Percentiles rank a stretch among this genome's conserved stretches.
These are phyloP conservation scores for Falciphora oryzae DNA, from an alignment of 2,329 filamentous ascomycete genomes.

Conservation along the genomic window DNA sequence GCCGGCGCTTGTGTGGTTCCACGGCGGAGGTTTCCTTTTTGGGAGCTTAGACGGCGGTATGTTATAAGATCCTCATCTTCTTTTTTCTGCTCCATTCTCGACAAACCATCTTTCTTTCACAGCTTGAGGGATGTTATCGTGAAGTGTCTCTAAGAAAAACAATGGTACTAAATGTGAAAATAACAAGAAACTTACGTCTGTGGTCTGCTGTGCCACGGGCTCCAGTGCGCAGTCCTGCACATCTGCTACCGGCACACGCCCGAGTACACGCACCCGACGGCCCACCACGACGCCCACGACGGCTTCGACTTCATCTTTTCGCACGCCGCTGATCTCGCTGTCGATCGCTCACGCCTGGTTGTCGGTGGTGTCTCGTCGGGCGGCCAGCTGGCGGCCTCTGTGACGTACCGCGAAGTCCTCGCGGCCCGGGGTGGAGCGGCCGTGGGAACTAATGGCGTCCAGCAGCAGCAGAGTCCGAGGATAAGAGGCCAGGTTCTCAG, in stretches of 20 bases:
- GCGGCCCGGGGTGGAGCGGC: background rate
- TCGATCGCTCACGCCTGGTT: slow-evolving; percentile 31
- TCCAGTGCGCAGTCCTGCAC: slow-evolving; percentile 34
- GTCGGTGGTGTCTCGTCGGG: slow-evolving; percentile 32
- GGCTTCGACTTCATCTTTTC: slow-evolving; percentile 42
- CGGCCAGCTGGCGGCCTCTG: slow-evolving; percentile 2
- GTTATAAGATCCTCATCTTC: background rate
- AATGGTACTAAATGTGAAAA: background rate
- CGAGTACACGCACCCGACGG: slow-evolving; percentile 38
- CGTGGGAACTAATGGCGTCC: background rate
- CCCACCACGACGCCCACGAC: slow-evolving; percentile 44
- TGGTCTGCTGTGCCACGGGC: background rate
- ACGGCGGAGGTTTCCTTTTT: slow-evolving; percentile 6
- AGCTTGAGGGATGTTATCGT: background rate
- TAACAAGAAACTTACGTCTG: slow-evolving; percentile 5
- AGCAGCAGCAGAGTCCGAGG: background rate
- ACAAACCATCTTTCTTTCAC: background rate
- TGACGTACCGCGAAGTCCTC: slow-evolving; percentile 1
- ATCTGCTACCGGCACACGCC: slow-evolving; percentile 50
- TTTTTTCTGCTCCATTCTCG: background rate
- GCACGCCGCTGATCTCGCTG: slow-evolving; percentile 31
- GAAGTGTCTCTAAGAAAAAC: background rate
- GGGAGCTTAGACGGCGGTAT: slow-evolving; percentile 1
- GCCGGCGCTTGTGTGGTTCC: slow-evolving; percentile 4
- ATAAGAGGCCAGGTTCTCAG: slow-evolving; percentile 39